These are phyloP conservation scores for Septoria petroselini DNA, from an alignment of 2,329 filamentous ascomycete species.

Conservation along the genomic window DNA sequence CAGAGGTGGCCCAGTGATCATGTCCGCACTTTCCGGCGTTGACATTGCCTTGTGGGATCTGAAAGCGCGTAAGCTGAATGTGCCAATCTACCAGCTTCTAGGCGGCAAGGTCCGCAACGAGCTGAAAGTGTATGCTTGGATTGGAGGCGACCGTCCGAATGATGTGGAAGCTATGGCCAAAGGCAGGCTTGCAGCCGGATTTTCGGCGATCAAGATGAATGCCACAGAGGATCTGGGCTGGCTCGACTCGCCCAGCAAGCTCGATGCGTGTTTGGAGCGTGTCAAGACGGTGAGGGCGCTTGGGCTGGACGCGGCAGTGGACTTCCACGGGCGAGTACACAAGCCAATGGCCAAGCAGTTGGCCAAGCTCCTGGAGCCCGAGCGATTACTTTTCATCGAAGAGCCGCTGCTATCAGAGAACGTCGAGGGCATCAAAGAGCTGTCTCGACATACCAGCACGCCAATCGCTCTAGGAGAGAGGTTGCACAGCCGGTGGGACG, in stretches of 20 bases:
- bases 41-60: conserved; percentile 80
- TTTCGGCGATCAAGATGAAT: conserved; percentile 73
- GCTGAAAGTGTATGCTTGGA: conserved; percentile 73
- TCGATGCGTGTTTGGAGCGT: conserved; percentile 63
- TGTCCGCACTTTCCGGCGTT: conserved; percentile 73
- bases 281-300: conserved; percentile 65
- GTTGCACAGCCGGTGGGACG: conserved; percentile 69
- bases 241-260: conserved; percentile 66
- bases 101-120: conserved; percentile 70
- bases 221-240: conserved; percentile 71
- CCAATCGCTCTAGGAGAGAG: conserved; percentile 72
- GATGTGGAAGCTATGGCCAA: conserved; percentile 57
- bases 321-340: conserved; percentile 75
- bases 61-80: conserved; percentile 61
- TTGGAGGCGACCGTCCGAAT: conserved; percentile 67
- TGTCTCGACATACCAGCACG: conserved; percentile 55
- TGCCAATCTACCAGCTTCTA: conserved; percentile 70
- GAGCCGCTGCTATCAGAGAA: conserved; percentile 71
- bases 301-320: conserved; percentile 69
- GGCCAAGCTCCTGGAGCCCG: conserved; percentile 62
- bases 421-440: conserved; percentile 60
- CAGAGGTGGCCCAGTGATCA: conserved; percentile 72
- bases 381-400: conserved; percentile 69
- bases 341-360: conserved; percentile 77
- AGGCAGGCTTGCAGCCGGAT: conserved; percentile 58